Evolutionary conservation across 148 eudicot genomes (phyloP).

Genomic region (Amaranthus cruentus): DNA sequence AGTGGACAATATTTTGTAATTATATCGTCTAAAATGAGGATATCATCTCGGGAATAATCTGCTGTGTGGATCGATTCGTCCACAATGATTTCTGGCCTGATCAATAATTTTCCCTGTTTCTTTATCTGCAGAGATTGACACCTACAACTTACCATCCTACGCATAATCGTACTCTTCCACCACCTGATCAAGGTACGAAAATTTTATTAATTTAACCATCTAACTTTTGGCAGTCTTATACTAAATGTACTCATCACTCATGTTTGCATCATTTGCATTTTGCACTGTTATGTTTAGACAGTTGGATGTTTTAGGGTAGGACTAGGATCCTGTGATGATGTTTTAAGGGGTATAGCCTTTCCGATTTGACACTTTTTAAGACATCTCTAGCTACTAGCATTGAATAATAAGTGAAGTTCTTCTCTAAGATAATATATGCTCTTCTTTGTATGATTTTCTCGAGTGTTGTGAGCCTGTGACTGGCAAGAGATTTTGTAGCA

Average conservation of each 20-base stretch:
- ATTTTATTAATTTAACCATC: neutral
- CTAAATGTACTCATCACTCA: neutral
- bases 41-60: too few species aligned
- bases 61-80: neutral
- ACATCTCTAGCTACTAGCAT: neutral
- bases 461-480: too few species aligned
- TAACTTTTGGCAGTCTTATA: constrained; percentile 4
- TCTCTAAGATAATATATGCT: neutral
- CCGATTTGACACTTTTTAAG: neutral
- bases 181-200: constrained; percentile 70
- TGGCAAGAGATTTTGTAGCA: too few species aligned
- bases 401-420: neutral
- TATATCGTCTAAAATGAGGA: neutral
- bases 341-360: neutral
- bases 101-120: neutral
- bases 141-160: constrained; percentile 78
- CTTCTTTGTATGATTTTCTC: neutral
- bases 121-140: constrained; percentile 42
- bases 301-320: neutral
- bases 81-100: neutral
- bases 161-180: constrained; percentile 73
- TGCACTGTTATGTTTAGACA: neutral
- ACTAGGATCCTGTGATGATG: neutral
- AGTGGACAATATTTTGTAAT: neutral
- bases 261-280: neutral